Base-by-base conservation (phyloP, 2,329 filamentous ascomycete species). In the Hypoxylon sp. region DNA sequence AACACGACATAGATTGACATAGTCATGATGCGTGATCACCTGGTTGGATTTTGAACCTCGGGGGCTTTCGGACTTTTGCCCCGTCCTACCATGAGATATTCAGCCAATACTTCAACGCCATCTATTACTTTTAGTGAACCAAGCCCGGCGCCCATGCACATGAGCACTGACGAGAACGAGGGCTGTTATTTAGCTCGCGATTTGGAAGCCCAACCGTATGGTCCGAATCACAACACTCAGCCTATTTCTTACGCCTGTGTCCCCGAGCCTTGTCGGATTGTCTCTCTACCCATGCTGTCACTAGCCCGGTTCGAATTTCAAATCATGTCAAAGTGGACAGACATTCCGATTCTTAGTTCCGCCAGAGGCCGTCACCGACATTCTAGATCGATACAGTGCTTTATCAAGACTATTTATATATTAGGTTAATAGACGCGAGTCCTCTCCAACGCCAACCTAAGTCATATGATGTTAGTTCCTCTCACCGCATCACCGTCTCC, bases 401-500 rank as follows among this genome's bases (percentile, higher is more conserved):
- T 42, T 42, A 44, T 40, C 48, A 61, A 59, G 22, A 57, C 40
- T 37, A 61, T 66, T 62, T 49, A 61, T 69, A 57, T 64, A 70
- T 61, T 65, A 59, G 50, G 49, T 68, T 61, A 64, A 57, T 55
- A 33, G 60, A 51, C 49, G 63, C 61, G 61, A 68, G 51, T 31
- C 56, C 51, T 65, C 48, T 56, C 49, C 53, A 50, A 61, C 64
- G 62, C 57, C 55, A 53, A 57, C 65, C 57, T 68, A 67, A 68
- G 70, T 73, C 71, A 73, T 71, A 67, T 73, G 69, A 69, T 63
- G 64, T 61, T 68, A 61, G 69, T 48, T 59, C 54, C 57, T 65
- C 65, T 72, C 71, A 70, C 69, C 71, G 69, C 69, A 73, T 66
- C 66, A 50, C 61, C 42, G 65, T 69, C 56, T 62, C 59, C 65